Percentiles rank a stretch among this genome's conserved stretches.
Evolutionary conservation across 306 rosid species (phyloP).

Genomic region (Chamaecrista fasciculata): DNA sequence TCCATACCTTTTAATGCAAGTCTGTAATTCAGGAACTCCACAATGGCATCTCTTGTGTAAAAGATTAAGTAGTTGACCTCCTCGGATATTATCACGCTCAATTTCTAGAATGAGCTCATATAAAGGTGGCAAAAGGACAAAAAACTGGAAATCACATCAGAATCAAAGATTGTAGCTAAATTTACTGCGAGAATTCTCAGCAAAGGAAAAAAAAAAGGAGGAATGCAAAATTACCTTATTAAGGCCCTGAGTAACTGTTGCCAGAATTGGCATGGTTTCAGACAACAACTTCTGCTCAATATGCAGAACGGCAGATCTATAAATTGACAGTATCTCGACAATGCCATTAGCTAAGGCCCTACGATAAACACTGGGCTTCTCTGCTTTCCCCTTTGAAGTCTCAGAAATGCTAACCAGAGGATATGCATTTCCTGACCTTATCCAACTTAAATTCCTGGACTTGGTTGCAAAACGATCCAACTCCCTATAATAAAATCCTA

Average conservation of each 20-base stretch:
- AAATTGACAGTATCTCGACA: conserved; percentile 79
- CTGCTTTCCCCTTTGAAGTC: conserved; percentile 26
- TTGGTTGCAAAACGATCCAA: conserved; percentile 75
- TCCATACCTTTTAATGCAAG: conserved; percentile 84
- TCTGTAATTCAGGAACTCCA: conserved; percentile 96
- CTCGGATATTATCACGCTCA: conserved; percentile 80
- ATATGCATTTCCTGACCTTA: conserved; percentile 54
- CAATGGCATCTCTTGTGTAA: conserved; percentile 86
- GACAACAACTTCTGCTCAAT: conserved; percentile 84
- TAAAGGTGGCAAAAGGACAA: conserved; percentile 81
- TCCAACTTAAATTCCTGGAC: conserved; percentile 89
- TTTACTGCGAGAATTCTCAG: background rate
- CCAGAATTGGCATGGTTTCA: conserved; percentile 81
- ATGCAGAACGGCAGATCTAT: conserved; percentile 79
- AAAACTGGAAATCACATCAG: conserved; percentile 54
- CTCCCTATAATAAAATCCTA: conserved; percentile 93
- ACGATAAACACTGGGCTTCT: conserved; percentile 75
- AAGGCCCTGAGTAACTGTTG: conserved; percentile 86
- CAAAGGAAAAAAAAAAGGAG: background rate
- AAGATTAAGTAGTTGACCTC: conserved; percentile 89
- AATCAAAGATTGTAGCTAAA: conserved; percentile 7
- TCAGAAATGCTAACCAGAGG: conserved; percentile 37
- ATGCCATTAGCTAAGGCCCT: conserved; percentile 92
- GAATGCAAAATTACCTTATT: conserved; percentile 55
- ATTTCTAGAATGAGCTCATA: conserved; percentile 77